Evolutionary conservation across 2,329 filamentous ascomycete genomes (phyloP).

Genomic region (Tolypocladium ophioglossoides): DNA sequence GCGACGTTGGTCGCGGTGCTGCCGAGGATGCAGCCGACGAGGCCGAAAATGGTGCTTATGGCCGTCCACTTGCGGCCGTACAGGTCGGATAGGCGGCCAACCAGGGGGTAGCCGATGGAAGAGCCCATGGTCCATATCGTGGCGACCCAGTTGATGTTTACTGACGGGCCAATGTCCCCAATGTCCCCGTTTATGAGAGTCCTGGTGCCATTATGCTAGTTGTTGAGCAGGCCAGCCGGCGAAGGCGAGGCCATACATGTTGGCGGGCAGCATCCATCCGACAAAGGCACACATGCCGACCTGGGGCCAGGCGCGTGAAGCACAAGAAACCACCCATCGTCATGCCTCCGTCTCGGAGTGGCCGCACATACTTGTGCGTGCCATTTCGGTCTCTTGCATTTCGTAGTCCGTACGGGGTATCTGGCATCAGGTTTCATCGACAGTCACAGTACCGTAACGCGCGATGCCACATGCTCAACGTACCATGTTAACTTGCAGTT

Average conservation of each 20-base stretch:
- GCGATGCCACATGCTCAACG: neutral
- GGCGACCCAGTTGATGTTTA: neutral
- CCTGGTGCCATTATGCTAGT: neutral
- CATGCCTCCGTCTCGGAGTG: neutral
- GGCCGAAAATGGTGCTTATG: neutral
- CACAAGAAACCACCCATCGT: neutral
- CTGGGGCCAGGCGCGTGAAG: neutral
- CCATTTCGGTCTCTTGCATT: neutral
- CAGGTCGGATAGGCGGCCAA: neutral
- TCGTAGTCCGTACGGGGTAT: too few relatives aligned
- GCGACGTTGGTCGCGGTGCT: neutral
- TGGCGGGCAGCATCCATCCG: neutral
- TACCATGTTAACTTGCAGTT: neutral
- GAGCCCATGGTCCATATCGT: neutral
- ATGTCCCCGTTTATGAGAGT: neutral
- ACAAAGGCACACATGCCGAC: neutral
- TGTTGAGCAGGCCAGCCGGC: too few relatives aligned
- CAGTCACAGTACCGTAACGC: neutral
- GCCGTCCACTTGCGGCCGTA: neutral
- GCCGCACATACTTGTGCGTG: neutral
- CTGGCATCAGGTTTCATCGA: neutral
- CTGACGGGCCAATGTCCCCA: neutral
- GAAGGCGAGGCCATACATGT: neutral
- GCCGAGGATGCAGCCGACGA: neutral
- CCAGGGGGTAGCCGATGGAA: neutral